Evolutionary conservation across 148 eudicot genomes (phyloP).

Genomic region (Vaccinium corymbosum): DNA sequence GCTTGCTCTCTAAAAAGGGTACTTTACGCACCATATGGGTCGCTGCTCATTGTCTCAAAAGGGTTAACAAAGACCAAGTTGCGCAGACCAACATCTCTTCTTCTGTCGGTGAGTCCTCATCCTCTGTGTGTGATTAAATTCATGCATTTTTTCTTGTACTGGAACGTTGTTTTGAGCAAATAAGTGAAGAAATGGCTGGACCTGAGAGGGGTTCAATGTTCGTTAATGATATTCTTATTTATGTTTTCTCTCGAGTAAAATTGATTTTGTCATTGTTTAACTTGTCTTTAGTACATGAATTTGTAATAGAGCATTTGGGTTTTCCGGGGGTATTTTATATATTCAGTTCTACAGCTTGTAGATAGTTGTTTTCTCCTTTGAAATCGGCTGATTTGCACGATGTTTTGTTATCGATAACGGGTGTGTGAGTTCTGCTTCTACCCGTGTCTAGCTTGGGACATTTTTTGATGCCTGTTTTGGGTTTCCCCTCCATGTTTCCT

Average conservation of each 20-base stretch:
- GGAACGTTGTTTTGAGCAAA: background rate
- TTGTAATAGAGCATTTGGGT: background rate
- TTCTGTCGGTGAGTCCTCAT: conserved; percentile 61
- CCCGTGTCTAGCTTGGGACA: background rate
- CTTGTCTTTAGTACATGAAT: background rate
- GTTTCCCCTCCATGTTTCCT: background rate
- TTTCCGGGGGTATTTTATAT: background rate
- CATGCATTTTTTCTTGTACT: background rate
- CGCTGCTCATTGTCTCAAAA: conserved; percentile 75
- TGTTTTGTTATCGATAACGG: background rate
- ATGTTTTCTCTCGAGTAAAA: background rate
- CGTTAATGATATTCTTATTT: background rate
- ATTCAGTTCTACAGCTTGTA: background rate
- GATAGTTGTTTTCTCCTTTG: conserved; percentile 4
- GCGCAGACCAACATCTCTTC: conserved; percentile 56
- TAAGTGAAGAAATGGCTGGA: background rate
- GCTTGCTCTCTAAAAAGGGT: conserved; percentile 61
- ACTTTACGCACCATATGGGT: conserved; percentile 66
- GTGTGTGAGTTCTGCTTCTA: background rate
- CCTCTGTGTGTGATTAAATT: too few species aligned
- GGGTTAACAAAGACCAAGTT: conserved; percentile 64
- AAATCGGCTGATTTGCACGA: background rate
- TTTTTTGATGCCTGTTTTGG: background rate
- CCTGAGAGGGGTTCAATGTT: background rate
- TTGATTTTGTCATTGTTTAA: background rate